A percentile compares a stretch with the other conserved stretches of the same genome.
Conservation (phyloP, 768 basidiomycete genomes). For the Tulasnella sp. region DNA sequence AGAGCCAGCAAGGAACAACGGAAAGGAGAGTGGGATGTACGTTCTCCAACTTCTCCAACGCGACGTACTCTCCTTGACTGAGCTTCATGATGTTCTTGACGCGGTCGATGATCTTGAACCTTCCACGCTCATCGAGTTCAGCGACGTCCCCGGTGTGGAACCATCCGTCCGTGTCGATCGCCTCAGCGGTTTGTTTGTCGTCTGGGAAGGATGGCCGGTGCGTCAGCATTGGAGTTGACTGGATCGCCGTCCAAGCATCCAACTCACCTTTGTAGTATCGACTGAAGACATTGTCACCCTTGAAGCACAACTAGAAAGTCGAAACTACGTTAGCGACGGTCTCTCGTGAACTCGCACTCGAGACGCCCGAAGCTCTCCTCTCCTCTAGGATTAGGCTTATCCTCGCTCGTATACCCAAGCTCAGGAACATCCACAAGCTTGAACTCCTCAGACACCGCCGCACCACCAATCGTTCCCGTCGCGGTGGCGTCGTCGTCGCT, state of each 20-base stretch:
- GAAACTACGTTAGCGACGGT: background rate
- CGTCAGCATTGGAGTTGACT: conserved; percentile 43
- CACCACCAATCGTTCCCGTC: conserved; percentile 76
- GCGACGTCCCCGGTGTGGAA: conserved; percentile 85
- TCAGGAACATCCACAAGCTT: conserved; percentile 86
- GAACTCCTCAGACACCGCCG: conserved; percentile 63
- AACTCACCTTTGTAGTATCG: conserved; percentile 66
- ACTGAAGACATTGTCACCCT: conserved; percentile 55
- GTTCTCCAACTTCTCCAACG: conserved; percentile 91
- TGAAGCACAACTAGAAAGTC: conserved; percentile 46
- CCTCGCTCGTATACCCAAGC: conserved; percentile 80
- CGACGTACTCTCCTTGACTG: conserved; percentile 95
- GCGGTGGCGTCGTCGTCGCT: conserved; percentile 45
- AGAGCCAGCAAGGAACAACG: background rate
- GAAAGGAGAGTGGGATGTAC: background rate
- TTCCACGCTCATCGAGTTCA: conserved; percentile 68
- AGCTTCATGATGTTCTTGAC: conserved; percentile 99
- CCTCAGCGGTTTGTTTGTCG: conserved; percentile 76
- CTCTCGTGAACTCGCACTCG: background rate
- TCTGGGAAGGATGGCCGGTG: conserved; percentile 41
- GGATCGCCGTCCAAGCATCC: background rate
- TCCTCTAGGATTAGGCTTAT: conserved; percentile 84
- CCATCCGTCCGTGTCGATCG: conserved; percentile 86
- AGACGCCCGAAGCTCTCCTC: conserved; percentile 37
- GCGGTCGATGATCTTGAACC: conserved; percentile 87